A percentile compares a stretch with the other conserved stretches of the same genome.
These are phyloP conservation scores for Talaromyces wortmannii DNA, from an alignment of 495 filamentous ascomycete genomes.

Conservation along the genomic window DNA sequence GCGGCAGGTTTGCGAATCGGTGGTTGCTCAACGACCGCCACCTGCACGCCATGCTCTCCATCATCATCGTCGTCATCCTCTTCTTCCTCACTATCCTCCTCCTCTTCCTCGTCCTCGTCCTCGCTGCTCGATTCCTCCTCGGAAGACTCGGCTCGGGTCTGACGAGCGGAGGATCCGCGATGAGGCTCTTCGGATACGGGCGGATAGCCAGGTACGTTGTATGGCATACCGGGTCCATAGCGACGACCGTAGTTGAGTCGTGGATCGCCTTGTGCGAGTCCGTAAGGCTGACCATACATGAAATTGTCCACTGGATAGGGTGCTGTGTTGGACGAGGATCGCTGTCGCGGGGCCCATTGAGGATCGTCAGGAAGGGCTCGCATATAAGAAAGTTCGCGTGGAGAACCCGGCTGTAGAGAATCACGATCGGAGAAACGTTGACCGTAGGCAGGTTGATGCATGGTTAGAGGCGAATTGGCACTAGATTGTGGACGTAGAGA, in stretches of 20 bases:
- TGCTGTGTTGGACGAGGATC: slow-evolving; percentile 24
- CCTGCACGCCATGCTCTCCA: slow-evolving; percentile 22
- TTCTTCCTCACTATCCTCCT: slow-evolving; percentile 6
- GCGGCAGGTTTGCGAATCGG: neutral
- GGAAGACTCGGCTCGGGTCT: neutral
- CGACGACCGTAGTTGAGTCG: slow-evolving; percentile 10
- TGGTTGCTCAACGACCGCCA: slow-evolving; percentile 10
- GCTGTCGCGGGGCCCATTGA: slow-evolving; percentile 35
- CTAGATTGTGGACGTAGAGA: slow-evolving; percentile 29
- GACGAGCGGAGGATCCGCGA: neutral
- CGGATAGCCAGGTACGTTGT: slow-evolving; percentile 14
- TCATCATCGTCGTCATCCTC: slow-evolving; percentile 21
- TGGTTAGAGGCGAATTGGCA: slow-evolving; percentile 24
- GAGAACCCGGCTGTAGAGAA: slow-evolving; percentile 20
- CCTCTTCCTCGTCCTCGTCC: neutral
- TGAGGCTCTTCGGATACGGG: slow-evolving; percentile 13
- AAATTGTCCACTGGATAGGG: slow-evolving; percentile 21
- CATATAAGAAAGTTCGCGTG: slow-evolving; percentile 14
- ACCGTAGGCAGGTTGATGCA: slow-evolving; percentile 19
- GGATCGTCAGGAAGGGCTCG: slow-evolving; percentile 39
- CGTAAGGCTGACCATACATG: slow-evolving; percentile 20
- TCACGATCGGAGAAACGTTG: slow-evolving; percentile 19
- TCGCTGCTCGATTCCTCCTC: slow-evolving; percentile 13
- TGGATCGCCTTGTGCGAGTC: slow-evolving; percentile 16
- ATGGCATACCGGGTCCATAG: slow-evolving; percentile 9